phyloP scores from a whole-genome alignment of 768 basidiomycete genomes.

The Tylopilus subfusipes region DNA sequence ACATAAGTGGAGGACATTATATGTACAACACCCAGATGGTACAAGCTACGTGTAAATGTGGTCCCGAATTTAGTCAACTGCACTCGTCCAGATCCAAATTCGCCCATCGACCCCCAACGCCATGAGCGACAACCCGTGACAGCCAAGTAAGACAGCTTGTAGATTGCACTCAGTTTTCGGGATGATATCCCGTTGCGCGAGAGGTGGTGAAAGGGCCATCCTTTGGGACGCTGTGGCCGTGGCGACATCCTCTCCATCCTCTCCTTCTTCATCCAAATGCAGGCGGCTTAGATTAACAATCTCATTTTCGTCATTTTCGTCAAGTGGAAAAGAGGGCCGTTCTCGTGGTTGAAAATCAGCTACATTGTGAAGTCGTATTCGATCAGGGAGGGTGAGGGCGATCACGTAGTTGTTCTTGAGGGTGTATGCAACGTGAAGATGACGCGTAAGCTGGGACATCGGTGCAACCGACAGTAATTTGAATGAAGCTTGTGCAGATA shows the following conservation, averaged over 20 bases:
- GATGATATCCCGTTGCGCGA: conserved; percentile 22
- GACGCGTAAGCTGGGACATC: conserved; percentile 37
- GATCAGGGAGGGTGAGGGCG: conserved; percentile 40
- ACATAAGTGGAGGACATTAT: not conserved
- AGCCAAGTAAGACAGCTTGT: conserved; percentile 41
- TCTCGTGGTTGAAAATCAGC: conserved; percentile 43
- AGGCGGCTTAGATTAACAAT: conserved; percentile 21
- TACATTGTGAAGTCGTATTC: conserved; percentile 45
- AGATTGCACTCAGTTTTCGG: conserved; percentile 24
- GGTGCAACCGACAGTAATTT: conserved; percentile 52
- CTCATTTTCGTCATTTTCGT: conserved; percentile 23
- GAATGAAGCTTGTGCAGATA: conserved; percentile 52
- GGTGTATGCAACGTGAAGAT: conserved; percentile 43
- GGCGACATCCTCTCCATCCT: conserved; percentile 19
- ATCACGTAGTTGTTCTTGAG: conserved; percentile 52
- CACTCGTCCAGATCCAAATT: conserved; percentile 26
- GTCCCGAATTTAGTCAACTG: conserved; percentile 10
- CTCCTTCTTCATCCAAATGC: conserved; percentile 28
- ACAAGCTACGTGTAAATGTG: not conserved
- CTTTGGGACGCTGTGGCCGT: not conserved
- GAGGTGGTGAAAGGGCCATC: conserved; percentile 17
- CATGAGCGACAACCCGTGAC: conserved; percentile 36
- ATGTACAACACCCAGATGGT: not conserved
- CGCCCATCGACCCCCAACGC: conserved; percentile 19
- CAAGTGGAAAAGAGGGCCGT: conserved; percentile 41